These are phyloP conservation scores for Thelephora aurantiotincta DNA, from an alignment of 768 basidiomycete genomes.

Conservation along the genomic window DNA sequence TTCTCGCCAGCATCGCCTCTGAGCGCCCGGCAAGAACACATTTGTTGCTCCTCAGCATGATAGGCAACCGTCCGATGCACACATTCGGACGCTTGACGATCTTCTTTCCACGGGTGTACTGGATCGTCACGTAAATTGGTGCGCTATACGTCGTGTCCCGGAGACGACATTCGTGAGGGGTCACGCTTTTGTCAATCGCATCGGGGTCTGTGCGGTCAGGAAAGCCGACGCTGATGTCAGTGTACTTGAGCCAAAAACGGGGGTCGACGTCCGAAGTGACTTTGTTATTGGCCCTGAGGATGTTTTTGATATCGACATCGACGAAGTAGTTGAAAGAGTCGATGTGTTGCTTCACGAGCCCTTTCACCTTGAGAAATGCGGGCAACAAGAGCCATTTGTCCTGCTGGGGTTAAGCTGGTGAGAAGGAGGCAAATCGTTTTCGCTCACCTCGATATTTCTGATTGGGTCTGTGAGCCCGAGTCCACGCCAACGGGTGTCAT, in stretches of 20 bases:
- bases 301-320: conserved; percentile 93
- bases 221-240: conserved; percentile 85
- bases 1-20: conserved; percentile 76
- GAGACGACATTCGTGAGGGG: conserved; percentile 93
- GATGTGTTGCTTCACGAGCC: conserved; percentile 97
- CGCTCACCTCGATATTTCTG: conserved; percentile 78
- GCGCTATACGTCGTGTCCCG: conserved; percentile 93
- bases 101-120: conserved; percentile 85
- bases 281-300: conserved; percentile 85
- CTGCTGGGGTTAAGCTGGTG: conserved; percentile 23
- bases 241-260: conserved; percentile 92
- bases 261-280: conserved; percentile 96
- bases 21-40: conserved; percentile 74
- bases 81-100: conserved; percentile 76
- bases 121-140: conserved; percentile 85
- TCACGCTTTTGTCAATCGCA: conserved; percentile 67
- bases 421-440: not conserved
- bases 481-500: conserved; percentile 53
- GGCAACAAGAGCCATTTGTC: conserved; percentile 98
- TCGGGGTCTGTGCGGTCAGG: conserved; percentile 82
- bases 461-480: conserved; percentile 79
- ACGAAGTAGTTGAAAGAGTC: conserved; percentile 99
- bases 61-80: conserved; percentile 81
- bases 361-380: conserved; percentile 94
- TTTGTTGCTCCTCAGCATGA: conserved; percentile 94